phyloP scores from a whole-genome alignment of 2,329 filamentous ascomycete species.

The Drechslerella coelobrocha region DNA sequence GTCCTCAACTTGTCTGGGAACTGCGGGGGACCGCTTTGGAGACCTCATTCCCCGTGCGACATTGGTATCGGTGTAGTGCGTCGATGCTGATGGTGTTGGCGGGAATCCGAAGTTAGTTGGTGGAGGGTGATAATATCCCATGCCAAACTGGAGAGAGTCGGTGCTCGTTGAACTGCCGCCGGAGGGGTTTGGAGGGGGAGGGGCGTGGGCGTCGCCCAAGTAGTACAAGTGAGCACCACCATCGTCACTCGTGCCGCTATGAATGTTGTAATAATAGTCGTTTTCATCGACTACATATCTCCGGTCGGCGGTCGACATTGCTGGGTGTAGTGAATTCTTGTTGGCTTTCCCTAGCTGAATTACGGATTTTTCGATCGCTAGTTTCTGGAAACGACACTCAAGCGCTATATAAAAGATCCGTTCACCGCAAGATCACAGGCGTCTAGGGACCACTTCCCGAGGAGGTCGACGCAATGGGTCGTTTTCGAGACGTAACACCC shows the following conservation, averaged over 20 bases:
- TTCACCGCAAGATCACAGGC: constrained; percentile 5
- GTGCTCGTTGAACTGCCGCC: constrained; percentile 18
- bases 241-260: constrained; percentile 35
- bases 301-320: constrained; percentile 34
- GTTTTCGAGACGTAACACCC: constrained; percentile 37
- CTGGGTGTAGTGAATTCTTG: background rate
- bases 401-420: background rate
- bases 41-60: constrained; percentile 45
- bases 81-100: constrained; percentile 44
- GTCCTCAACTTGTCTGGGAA: constrained; percentile 44
- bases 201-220: constrained; percentile 23
- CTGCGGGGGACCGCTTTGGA: constrained; percentile 43
- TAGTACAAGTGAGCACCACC: constrained; percentile 40
- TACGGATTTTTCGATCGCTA: constrained; percentile 23
- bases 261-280: constrained; percentile 47
- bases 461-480: constrained; percentile 36
- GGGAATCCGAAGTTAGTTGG: constrained; percentile 43
- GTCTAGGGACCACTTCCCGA: constrained; percentile 6
- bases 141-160: constrained; percentile 30
- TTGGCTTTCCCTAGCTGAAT: constrained; percentile 4
- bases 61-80: constrained; percentile 44
- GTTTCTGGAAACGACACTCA: background rate
- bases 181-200: constrained; percentile 24
- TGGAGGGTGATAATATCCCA: constrained; percentile 35
- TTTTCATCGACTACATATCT: constrained; percentile 44